phyloP scores from a whole-genome alignment of 2,329 filamentous ascomycete genomes.

The Zopfia rhizophila region DNA sequence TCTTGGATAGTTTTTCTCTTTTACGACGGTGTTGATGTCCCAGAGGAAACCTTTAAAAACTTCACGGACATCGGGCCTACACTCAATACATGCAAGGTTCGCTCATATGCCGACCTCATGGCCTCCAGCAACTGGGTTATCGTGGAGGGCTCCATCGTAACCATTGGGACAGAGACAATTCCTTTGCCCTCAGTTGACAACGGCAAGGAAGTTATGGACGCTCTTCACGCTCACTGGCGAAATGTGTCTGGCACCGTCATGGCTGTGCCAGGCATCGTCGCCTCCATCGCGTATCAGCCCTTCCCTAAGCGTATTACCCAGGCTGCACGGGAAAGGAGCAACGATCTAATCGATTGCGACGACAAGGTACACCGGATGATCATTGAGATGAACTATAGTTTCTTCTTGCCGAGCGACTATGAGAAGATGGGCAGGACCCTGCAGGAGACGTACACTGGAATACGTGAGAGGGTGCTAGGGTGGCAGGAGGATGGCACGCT shows the following conservation, averaged over 20 bases:
- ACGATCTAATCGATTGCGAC: constrained; percentile 54
- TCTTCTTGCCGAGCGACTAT: constrained; percentile 41
- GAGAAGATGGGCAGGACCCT: constrained; percentile 54
- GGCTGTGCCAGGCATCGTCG: constrained; percentile 43
- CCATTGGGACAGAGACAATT: constrained; percentile 48
- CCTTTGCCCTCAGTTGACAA: constrained; percentile 38
- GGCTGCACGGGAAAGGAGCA: constrained; percentile 27
- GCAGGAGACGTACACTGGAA: constrained; percentile 51
- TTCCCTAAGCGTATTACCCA: constrained; percentile 42
- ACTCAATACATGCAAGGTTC: constrained; percentile 59
- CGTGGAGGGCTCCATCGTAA: constrained; percentile 44
- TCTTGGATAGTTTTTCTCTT: constrained; percentile 47
- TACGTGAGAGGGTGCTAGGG: constrained; percentile 48
- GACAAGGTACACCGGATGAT: constrained; percentile 55
- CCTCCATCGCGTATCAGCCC: constrained; percentile 48
- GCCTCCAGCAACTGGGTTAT: constrained; percentile 56
- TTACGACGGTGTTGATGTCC: constrained; percentile 52
- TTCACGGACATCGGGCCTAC: constrained; percentile 62
- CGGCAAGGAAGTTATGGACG: constrained; percentile 37
- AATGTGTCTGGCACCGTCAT: constrained; percentile 34
- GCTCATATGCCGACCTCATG: constrained; percentile 60
- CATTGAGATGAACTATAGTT: constrained; percentile 58
- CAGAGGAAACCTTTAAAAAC: constrained; percentile 64
- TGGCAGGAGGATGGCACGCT: constrained; percentile 51
- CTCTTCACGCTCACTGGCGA: constrained; percentile 43